Evolutionary conservation across 164 flowering plant genomes (phyloP), one percentile per base, ranked within the genome.

Genomic region (Vitis cinerea): DNA sequence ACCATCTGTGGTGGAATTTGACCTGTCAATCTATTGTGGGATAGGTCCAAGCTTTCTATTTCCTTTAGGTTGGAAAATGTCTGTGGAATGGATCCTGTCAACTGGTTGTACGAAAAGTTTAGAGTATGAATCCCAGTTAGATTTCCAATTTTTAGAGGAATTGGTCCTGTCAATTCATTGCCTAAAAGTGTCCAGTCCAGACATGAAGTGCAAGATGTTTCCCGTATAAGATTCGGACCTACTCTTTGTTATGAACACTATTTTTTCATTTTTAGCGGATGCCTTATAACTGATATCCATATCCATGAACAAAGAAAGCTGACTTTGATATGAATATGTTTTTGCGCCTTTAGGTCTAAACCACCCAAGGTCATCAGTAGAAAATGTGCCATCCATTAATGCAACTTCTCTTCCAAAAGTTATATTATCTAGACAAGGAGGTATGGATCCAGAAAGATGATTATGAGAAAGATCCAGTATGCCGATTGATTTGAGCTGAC

Each of bases 111-210:
- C 1, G 79, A 72, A 6, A 75, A 51, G 69, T 79, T 70, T 31
- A 79, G 30, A 1, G 49, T 50, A 4, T n/a, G 67, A 9, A 72
- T 50, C 4, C 17, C 29, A 14, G 3, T 58, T 10, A 72, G 54
- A 27, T 72, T 29, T 30, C 76, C 79, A 9, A 75, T 62, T 59
- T 79, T 71, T 13, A 7, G 54, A 16, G 82, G 82, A 15, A 79
- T 69, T 16, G 49, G 17, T 4, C 76, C 76, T 0, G 53, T 67
- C 59, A 79, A 37, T 9, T 61, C 47, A 52, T 79, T 79, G 37
- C 29, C 49, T 1, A 79, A 79, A 2, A 79, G 59, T n/a, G 64
- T 79, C 77, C 9, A 79, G 23, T 48, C 75, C 77, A 13, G 69
- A 67, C 51, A 75, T 59, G n/a, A 23, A 65, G 1, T 17, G 1